Evolutionary conservation across 1,284 basidiomycete genomes (phyloP).

Genomic region (Cutaneotrichosporon dermatis): DNA sequence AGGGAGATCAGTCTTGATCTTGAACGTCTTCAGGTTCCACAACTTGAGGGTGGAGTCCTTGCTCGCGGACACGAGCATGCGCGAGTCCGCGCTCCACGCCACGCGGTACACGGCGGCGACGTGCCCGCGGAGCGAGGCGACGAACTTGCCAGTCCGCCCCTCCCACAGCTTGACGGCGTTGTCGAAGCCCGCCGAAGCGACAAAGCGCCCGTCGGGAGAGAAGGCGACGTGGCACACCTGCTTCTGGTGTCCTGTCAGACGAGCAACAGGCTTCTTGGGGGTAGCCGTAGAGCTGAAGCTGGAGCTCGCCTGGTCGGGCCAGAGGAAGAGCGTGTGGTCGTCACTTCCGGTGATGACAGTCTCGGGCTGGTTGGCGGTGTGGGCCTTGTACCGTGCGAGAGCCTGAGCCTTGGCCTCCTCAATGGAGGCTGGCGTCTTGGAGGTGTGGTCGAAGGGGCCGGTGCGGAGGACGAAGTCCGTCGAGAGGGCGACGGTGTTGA

Average conservation of each 20-base stretch:
- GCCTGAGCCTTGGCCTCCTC: slow-evolving; percentile 75
- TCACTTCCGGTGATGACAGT: slow-evolving; percentile 91
- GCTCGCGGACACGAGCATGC: slow-evolving; percentile 86
- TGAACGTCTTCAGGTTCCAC: slow-evolving; percentile 92
- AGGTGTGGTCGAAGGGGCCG: slow-evolving; percentile 87
- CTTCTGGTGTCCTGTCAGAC: slow-evolving; percentile 91
- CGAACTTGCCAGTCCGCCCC: slow-evolving; percentile 82
- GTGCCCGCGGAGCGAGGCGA: slow-evolving; percentile 86
- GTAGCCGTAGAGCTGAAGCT: slow-evolving; percentile 55
- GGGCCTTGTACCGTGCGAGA: slow-evolving; percentile 65
- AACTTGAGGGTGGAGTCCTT: slow-evolving; percentile 97
- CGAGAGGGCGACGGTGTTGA: slow-evolving; percentile 90
- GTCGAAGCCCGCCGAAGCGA: slow-evolving; percentile 89
- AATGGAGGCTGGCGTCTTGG: slow-evolving; percentile 67
- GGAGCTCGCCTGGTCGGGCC: slow-evolving; percentile 56
- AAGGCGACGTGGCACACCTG: slow-evolving; percentile 95
- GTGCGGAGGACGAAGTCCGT: slow-evolving; percentile 94
- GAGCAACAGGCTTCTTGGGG: slow-evolving; percentile 72
- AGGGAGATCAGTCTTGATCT: slow-evolving; percentile 86
- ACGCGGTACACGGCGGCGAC: slow-evolving; percentile 91
- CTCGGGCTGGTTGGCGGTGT: slow-evolving; percentile 68
- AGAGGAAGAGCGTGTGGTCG: slow-evolving; percentile 90
- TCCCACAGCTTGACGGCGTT: slow-evolving; percentile 92
- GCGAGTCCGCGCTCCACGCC: slow-evolving; percentile 90
- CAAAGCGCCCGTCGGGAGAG: slow-evolving; percentile 87